Evolutionary conservation across 768 basidiomycete genomes (phyloP), one percentile per base, ranked within the genome.

Genomic region (Collybia sp.): DNA sequence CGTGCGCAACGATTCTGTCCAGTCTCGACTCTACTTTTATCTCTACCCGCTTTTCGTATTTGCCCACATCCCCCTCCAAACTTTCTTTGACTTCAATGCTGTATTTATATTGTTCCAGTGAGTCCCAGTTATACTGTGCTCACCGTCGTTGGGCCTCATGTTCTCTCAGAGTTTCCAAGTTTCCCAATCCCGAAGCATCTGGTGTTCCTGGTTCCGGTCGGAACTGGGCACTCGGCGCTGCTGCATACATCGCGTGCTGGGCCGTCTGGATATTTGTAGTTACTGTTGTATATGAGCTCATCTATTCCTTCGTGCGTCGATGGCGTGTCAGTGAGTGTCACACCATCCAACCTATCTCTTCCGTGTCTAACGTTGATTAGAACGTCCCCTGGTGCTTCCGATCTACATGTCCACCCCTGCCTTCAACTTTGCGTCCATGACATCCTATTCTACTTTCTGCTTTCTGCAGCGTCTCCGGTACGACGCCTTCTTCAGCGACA

Each of bases 41-140:
- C 58, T 85, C 30, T 82, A 79, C 59, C 86, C 85, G n/a, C 34
- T 90, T 12, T 61, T 90, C 51, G 74, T 80, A 5, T 80, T 91
- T 60, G 80, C 78, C 15, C 84, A 89, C 58, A 66, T 90, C 34
- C 80, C 81, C 18, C 60, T 88, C 8, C 90, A 93, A 62, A 82
- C 85, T 1, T 93, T 86, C 59, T 83, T 94, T 61, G 93, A 95
- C 59, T 91, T 93, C 63, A 93, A 93, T 62, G 82, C 84, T 54
- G 82, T 85, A 53, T 94, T 82, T 67, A 82, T 92, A 54, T 62
- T 93, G 55, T 60, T 92, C 35, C 82, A 91, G 90, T 93, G 58
- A 69, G 91, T 83, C 16, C 36, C 37, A 33, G 38, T 44, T 46
- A 32, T 42, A 38, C 31, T 31, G 34, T 47, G 32, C 49, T 49